Evolutionary conservation across 2,329 filamentous ascomycete species (phyloP).

Genomic region (Aspergillus pseudoglaucus): DNA sequence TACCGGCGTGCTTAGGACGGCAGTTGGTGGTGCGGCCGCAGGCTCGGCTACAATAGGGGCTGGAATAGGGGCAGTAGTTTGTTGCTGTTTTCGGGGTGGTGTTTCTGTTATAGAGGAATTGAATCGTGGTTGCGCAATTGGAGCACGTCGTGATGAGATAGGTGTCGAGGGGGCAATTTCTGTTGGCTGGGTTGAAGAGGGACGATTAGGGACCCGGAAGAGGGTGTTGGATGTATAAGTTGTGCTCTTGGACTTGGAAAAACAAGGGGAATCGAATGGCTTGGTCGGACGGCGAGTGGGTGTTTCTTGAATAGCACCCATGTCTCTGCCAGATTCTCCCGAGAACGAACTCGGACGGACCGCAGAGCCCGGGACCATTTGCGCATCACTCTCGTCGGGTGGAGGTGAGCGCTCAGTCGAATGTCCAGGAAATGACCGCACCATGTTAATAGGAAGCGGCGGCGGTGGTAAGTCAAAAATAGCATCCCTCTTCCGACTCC

Average conservation of each 20-base stretch:
- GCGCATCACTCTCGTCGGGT: constrained; percentile 20
- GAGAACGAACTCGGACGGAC: constrained; percentile 17
- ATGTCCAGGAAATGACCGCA: constrained; percentile 17
- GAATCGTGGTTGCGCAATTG: constrained; percentile 3
- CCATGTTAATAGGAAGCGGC: constrained; percentile 19
- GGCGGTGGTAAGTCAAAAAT: constrained; percentile 19
- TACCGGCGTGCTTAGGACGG: not conserved
- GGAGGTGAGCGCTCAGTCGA: constrained; percentile 15
- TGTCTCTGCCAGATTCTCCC: constrained; percentile 1
- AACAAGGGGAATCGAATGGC: constrained; percentile 11
- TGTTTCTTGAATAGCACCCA: constrained; percentile 31
- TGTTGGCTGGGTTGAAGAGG: constrained; percentile 18
- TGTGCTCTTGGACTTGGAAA: constrained; percentile 4
- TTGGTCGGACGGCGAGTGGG: constrained; percentile 31
- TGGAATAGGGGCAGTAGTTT: not conserved
- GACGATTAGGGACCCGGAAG: constrained; percentile 21
- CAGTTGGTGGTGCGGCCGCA: not conserved
- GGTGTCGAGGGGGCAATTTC: constrained; percentile 23
- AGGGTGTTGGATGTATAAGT: constrained; percentile 14
- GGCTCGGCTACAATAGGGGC: too few species aligned
- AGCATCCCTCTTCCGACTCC: constrained; percentile 28
- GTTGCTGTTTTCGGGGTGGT: constrained; percentile 20
- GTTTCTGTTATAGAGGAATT: constrained; percentile 22
- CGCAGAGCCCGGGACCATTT: constrained; percentile 27
- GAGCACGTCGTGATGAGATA: constrained; percentile 17